Evolutionary conservation across 192 early-diverging fungal species (phyloP), one percentile per base, ranked within the genome.

Genomic region (Gigaspora rosea): DNA sequence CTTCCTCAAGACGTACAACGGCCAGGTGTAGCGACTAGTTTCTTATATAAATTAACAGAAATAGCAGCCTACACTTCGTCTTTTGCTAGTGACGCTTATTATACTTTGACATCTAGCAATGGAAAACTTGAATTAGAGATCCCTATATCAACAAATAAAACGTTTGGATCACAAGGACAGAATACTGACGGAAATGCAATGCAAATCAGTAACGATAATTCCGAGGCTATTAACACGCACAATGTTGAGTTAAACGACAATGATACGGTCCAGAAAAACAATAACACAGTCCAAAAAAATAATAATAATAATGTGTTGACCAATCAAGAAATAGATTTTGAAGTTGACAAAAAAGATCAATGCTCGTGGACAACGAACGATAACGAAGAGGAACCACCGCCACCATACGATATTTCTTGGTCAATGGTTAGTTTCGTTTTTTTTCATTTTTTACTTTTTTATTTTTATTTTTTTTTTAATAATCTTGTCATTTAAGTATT

Each of bases 321-420:
- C 63, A 76, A 2, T 16, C 50, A 0, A 57, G 62, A 8, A 50
- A 67, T 46, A 18, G 49, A 65, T 50, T 18, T 66, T 48, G 54
- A 61, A 61, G n/a, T 22, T 61, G n/a, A 61, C 22, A 56, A 71
- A 73, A 61, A 73, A 61, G n/a, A 61, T 8, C 8, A 68, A 47
- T 66, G 20, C n/a, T 9, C 13, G 15, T 58, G 56, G 71, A 12
- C 11, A 13, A 32, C 48, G 12, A 67, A 75, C 41, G 64, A 22
- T 10, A 22, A 76, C 11, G 64, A 67, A 32, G 58, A 63, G 36
- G 75, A 76, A 76, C 75, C 75, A 49, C 75, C 75, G 0, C 75
- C 75, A 67, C 75, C 75, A 54, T 76, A 76, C n/a, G 75, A 76
- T 54, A 76, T 33, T 65, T 67, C 75, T 33, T 76, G 75, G 75